phyloP scores from a whole-genome alignment of 345 rosid species.

The Rhodamnia argentea region DNA sequence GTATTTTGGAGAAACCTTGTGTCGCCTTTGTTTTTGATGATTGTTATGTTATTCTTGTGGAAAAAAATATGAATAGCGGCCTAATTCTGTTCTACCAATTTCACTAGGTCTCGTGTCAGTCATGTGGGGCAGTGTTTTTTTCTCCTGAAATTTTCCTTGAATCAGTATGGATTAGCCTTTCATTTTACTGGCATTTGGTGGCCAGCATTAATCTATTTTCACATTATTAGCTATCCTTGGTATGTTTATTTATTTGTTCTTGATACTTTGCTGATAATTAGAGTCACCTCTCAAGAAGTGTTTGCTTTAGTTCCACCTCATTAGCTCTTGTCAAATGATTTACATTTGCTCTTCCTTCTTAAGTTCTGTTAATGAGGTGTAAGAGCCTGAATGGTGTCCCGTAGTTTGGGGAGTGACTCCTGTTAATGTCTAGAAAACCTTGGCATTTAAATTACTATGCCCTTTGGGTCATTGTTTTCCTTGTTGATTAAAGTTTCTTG shows the following conservation, averaged over 20 bases:
- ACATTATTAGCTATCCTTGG: neutral
- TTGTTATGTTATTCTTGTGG: neutral
- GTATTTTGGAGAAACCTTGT: conserved; percentile 15
- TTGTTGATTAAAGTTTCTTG: neutral
- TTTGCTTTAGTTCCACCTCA: neutral
- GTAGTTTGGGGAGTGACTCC: neutral
- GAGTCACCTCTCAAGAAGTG: neutral
- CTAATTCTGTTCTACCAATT: neutral
- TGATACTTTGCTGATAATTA: neutral
- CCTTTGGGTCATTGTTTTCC: neutral
- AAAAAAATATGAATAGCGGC: neutral
- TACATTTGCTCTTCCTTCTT: neutral
- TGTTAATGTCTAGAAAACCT: neutral
- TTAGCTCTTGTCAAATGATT: neutral
- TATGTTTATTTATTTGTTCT: neutral
- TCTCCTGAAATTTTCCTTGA: neutral
- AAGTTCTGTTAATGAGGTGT: neutral
- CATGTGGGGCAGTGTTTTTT: neutral
- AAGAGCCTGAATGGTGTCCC: neutral
- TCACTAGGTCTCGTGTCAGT: neutral
- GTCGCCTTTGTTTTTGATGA: neutral
- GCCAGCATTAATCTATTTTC: neutral
- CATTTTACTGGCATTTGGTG: neutral
- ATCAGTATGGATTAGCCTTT: neutral
- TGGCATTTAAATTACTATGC: neutral